phyloP scores from a whole-genome alignment of 371 early-diverging fungal genomes.

The Sporodiniella umbellata region DNA sequence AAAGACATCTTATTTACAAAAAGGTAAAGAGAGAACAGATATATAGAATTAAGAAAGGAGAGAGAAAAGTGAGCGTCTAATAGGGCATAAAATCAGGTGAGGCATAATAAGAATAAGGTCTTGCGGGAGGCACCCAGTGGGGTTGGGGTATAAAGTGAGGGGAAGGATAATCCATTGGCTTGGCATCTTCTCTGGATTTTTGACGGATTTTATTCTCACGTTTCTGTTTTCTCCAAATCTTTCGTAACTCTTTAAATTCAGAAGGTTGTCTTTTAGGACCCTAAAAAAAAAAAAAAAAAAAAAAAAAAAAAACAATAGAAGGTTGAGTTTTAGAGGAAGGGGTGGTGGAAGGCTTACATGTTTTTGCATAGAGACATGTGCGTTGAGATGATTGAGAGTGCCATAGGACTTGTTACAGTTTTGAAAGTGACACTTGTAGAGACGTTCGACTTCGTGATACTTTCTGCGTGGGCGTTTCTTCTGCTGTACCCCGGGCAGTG shows the following conservation, averaged over 20 bases:
- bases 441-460: conserved; percentile 69
- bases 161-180: neutral
- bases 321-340: too few relatives aligned
- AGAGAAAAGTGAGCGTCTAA: too few relatives aligned
- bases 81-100: too few relatives aligned
- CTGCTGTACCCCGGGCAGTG: conserved; percentile 58
- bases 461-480: conserved; percentile 70
- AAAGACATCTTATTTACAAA: too few relatives aligned
- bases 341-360: conserved; percentile 61
- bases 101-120: too few relatives aligned
- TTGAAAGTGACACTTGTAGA: conserved; percentile 61
- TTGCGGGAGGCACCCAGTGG: too few relatives aligned
- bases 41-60: too few relatives aligned
- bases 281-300: conserved; percentile 9
- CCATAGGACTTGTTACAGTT: conserved; percentile 70
- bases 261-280: conserved; percentile 44
- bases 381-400: conserved; percentile 71
- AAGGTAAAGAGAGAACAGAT: too few relatives aligned
- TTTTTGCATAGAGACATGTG: conserved; percentile 70
- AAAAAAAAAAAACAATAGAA: neutral
- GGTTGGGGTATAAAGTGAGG: neutral
- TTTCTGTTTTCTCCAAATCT: conserved; percentile 50
- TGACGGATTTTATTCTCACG: conserved; percentile 29
- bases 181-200: neutral
- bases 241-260: conserved; percentile 67